phyloP scores from a whole-genome alignment of 192 early-diverging fungal species.

The Phlyctochytrium arcticum region DNA sequence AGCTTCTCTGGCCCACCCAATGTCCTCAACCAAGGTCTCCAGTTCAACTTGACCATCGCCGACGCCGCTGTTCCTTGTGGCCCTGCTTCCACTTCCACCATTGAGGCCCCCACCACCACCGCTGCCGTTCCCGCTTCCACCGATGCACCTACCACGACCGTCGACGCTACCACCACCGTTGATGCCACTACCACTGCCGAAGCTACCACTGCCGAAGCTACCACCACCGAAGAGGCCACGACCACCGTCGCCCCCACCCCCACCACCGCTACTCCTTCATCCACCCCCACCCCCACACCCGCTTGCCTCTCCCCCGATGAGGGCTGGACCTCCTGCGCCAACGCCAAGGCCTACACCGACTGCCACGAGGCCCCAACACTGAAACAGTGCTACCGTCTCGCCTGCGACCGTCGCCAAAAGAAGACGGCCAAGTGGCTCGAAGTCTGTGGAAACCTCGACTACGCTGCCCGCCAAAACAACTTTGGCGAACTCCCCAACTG shows the following conservation, averaged over 20 bases:
- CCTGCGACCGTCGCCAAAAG: conserved; percentile 7
- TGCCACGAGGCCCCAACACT: conserved; percentile 14
- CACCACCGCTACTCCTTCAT: conserved; percentile 4
- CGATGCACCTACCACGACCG: not conserved
- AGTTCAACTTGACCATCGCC: conserved; percentile 18
- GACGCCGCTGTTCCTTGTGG: not conserved
- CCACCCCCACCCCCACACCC: not conserved
- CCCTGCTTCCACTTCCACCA: not conserved
- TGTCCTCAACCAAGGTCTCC: conserved; percentile 7
- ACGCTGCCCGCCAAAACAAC: conserved; percentile 10
- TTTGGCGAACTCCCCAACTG: conserved; percentile 3
- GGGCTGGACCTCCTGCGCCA: conserved; percentile 7
- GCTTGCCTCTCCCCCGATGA: not conserved
- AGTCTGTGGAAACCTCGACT: conserved; percentile 15
- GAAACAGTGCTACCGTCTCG: conserved; percentile 5
- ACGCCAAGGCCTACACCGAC: conserved; percentile 9
- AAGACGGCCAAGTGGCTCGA: conserved; percentile 4
- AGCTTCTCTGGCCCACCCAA: not conserved
- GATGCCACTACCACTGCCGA: not conserved
- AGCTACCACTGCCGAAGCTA: not conserved
- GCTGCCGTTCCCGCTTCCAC: not conserved
- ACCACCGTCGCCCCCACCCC: not conserved
- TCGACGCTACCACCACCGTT: conserved; percentile 4
- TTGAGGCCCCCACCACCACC: not conserved
- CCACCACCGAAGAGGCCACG: not conserved